Conservation (phyloP, 176 grass and related monocot genomes). For the Carex myosuroides region DNA sequence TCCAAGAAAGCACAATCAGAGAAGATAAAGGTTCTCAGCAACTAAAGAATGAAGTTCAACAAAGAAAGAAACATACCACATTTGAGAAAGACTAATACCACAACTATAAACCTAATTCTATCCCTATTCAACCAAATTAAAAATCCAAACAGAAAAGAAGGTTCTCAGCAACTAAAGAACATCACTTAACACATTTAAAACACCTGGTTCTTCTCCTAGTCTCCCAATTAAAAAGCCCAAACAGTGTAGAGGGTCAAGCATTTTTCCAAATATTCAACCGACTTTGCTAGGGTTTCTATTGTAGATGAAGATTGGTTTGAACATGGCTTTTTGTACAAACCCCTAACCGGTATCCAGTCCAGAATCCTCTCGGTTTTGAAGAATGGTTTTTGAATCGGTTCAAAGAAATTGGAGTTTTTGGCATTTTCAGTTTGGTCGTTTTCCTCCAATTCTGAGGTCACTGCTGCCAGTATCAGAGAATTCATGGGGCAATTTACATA, state of each 20-base stretch:
- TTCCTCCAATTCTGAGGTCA: conserved; percentile 70
- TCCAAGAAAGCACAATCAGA: too few relatives aligned
- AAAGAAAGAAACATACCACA: too few relatives aligned
- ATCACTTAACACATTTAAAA: too few relatives aligned
- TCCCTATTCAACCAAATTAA: too few relatives aligned
- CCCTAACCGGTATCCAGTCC: conserved; percentile 58
- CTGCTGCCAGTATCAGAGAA: conserved; percentile 59
- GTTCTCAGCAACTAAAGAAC: too few relatives aligned
- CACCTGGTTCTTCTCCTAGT: too few relatives aligned
- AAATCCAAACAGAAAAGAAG: too few relatives aligned
- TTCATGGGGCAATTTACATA: conserved; percentile 82
- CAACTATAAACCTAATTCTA: too few relatives aligned
- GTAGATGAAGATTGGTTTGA: conserved; percentile 89
- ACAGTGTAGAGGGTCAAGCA: conserved; percentile 61
- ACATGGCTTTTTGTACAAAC: conserved; percentile 50
- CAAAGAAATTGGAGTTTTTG: conserved; percentile 83
- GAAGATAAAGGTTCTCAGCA: too few relatives aligned
- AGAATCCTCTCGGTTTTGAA: conserved; percentile 41
- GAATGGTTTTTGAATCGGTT: conserved; percentile 65
- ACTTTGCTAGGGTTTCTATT: conserved; percentile 89
- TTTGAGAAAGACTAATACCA: too few relatives aligned
- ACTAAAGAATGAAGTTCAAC: too few relatives aligned
- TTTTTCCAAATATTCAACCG: conserved; percentile 52
- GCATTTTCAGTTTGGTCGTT: conserved; percentile 99
- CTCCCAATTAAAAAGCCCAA: conserved; percentile 9